Base-by-base conservation (phyloP, 1,284 basidiomycete genomes). In the Sphaerobolus stellatus region DNA sequence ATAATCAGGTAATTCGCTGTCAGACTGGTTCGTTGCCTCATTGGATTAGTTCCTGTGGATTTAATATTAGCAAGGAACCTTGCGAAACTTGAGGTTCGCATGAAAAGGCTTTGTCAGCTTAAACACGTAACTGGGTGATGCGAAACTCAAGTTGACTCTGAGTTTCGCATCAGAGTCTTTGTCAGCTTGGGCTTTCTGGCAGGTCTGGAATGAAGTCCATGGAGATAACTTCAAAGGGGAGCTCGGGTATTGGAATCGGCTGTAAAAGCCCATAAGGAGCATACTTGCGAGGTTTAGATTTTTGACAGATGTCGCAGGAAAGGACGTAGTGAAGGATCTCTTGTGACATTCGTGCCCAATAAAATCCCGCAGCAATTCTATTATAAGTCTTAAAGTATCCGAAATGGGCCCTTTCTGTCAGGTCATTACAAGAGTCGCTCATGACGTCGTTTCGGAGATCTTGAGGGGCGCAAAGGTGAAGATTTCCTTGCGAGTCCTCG, bases 171-270 rank as follows among this genome's bases (percentile, higher is more conserved):
- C n/a, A n/a, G n/a, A n/a, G n/a, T n/a, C n/a, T n/a, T n/a, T n/a
- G n/a, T n/a, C n/a, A n/a, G n/a, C n/a, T n/a, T n/a, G n/a, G n/a
- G 0, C 38, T 52, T 1, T 30, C 11, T 0, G 59, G 58, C 0
- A 67, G 57, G 2, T 61, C 56, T 0, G 48, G 57, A 30, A 65
- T 62, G 1, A 67, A 48, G 30, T 66, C 58, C 6, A 58, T 38
- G 0, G 52, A 56, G 20, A 65, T 7, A 3, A 46, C 53, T 2
- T 54, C 34, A 20, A 56, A 64, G 0, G 58, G 59, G 13, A 27
- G 41, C 4, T 22, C 9, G n/a, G 56, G 58, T 14, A 54, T 38
- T 7, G 50, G 5, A 22, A 14, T 41, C 33, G 24, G 51, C 24
- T 51, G 33, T 2, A 45, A 29, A 8, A 18, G 1, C 31, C 43